Base-by-base conservation (phyloP, 2,329 filamentous ascomycete species). In the Onygena corvina region DNA sequence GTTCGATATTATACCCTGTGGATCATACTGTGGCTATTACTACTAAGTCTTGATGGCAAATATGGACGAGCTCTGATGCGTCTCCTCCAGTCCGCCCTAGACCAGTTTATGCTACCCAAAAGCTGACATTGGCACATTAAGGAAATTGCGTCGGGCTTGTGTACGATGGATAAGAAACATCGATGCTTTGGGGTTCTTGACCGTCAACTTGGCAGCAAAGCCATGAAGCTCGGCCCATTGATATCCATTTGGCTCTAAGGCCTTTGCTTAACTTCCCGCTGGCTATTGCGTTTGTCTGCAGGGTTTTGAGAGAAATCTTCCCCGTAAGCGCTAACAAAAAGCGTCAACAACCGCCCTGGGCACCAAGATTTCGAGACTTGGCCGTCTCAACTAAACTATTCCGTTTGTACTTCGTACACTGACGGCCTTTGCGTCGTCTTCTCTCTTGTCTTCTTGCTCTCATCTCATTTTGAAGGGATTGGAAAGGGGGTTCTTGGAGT, bases 171-270 rank as follows among this genome's bases (percentile, higher is more conserved):
- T n/a, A n/a, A n/a, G n/a, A n/a, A n/a, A 16, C 21, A 16, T 42
- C 16, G 12, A 9, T 42, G 38, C 38, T 25, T 42, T 25, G 11
- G 4, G 8, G n/a, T n/a, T 23, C 23, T 38, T 42, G 21, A 42
- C 21, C n/a, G 9, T 23, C 25, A 42, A 29, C 38, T 42, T 42
- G 38, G 38, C 38, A 23, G 9, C 23, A n/a, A 20, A n/a, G 16
- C 36, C 36, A 40, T 42, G 38, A 14, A 11, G 25, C 23, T 42
- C 38, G 27, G 21, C 38, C 38, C 38, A 29, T 42, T 27, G 38
- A 42, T 42, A 42, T n/a, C 38, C 38, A 14, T 42, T 11, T 42
- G 20, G n/a, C n/a, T 27, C 11, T 25, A 25, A 25, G 3, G 8
- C 12, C 25, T 42, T 42, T n/a, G n/a, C n/a, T n/a, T 25, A 42